These are phyloP conservation scores for Turnera subulata DNA, from an alignment of 345 rosid genomes.

Conservation along the genomic window DNA sequence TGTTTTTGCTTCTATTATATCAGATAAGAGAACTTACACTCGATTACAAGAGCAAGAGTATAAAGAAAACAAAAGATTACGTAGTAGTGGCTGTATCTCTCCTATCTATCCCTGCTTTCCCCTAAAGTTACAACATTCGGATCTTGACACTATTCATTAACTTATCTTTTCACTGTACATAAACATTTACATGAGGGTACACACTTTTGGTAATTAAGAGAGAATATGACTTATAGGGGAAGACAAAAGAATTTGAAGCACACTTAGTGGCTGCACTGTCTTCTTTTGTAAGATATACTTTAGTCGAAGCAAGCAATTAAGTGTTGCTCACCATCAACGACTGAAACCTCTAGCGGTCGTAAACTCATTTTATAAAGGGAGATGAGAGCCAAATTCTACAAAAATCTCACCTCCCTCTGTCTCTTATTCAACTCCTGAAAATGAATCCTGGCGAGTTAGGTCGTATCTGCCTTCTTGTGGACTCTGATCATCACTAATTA, in stretches of 20 bases:
- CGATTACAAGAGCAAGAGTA: not conserved
- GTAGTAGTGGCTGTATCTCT: not conserved
- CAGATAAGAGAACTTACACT: no score
- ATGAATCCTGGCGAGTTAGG: constrained; percentile 62
- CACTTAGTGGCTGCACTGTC: not conserved
- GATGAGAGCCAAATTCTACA: constrained; percentile 1
- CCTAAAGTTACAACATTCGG: not conserved
- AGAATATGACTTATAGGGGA: no score
- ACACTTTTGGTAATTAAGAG: no score
- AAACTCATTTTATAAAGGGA: not conserved
- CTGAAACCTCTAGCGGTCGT: not conserved
- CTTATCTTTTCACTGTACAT: not conserved
- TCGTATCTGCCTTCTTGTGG: constrained; percentile 37
- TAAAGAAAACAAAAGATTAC: not conserved
- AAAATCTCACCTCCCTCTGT: constrained; percentile 7
- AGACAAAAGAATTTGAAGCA: constrained; percentile 3
- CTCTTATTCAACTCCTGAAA: constrained; percentile 34
- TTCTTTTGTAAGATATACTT: not conserved
- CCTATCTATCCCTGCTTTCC: not conserved
- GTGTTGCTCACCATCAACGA: not conserved
- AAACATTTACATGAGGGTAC: not conserved
- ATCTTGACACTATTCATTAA: not conserved
- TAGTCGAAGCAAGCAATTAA: not conserved
- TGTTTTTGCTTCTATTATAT: not conserved
- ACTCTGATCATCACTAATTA: constrained; percentile 31